phyloP scores from a whole-genome alignment of 495 filamentous ascomycete genomes.

The Chaetomium cochliodes region DNA sequence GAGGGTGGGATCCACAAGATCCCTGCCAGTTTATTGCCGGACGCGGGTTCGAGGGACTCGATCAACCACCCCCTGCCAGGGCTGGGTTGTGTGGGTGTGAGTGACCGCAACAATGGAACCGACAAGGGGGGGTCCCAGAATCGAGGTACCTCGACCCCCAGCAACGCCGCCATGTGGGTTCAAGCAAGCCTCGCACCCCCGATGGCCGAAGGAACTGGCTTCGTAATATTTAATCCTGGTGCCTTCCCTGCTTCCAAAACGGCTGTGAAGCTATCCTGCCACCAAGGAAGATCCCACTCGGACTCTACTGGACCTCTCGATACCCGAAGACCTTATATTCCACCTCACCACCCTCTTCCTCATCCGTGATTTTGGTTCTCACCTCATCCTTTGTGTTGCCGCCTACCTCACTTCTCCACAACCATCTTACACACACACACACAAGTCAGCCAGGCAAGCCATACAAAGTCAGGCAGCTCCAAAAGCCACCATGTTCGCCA shows the following conservation, averaged over 20 bases:
- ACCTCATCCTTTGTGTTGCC: conserved; percentile 18
- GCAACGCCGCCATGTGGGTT: conserved; percentile 21
- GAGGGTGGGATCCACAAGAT: conserved; percentile 3
- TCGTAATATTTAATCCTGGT: conserved; percentile 23
- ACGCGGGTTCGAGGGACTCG: conserved; percentile 4
- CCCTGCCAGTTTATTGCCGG: conserved; percentile 6
- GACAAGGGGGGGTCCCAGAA: conserved; percentile 8
- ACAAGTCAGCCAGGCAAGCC: neutral
- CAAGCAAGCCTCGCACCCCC: conserved; percentile 18
- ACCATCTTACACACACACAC: neutral
- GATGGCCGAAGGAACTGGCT: conserved; percentile 8
- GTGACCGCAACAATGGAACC: conserved; percentile 3
- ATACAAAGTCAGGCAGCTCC: neutral
- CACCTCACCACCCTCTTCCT: neutral
- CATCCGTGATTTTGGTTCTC: conserved; percentile 16
- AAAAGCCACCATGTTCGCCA: conserved; percentile 42
- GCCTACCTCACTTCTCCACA: neutral
- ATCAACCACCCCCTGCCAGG: conserved; percentile 17
- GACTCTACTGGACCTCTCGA: conserved; percentile 3
- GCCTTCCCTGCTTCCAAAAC: conserved; percentile 11
- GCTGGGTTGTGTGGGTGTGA: neutral
- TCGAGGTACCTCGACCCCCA: conserved; percentile 16
- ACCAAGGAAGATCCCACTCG: conserved; percentile 4
- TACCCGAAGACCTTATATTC: neutral
- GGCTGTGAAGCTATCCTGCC: conserved; percentile 8